Evolutionary conservation across 2,329 filamentous ascomycete species (phyloP), one percentile per base, ranked within the genome.

Genomic region (Huntiella abstrusa): DNA sequence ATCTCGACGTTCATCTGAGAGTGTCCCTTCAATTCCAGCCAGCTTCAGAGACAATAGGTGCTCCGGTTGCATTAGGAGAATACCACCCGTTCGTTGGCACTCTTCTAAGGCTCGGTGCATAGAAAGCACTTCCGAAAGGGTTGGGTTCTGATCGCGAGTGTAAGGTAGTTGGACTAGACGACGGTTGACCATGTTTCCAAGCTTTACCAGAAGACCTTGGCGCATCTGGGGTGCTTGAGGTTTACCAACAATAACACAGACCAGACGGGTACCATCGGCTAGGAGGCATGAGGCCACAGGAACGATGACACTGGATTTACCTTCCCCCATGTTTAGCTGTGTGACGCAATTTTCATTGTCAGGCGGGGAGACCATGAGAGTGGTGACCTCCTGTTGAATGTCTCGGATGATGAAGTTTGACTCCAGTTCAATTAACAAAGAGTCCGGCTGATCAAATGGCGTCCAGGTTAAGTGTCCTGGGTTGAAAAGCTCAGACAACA

Each of bases 281-380:
- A 80, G 55, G 0, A 62, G 58, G 0, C 69, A 59, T 0, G 71
- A 70, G 0, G 79, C 69, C 33, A 81, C 75, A 0, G 78, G 79
- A 0, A 79, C 65, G 41, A 86, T 82, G 1, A 82, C 71, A 0
- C 77, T 79, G 0, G 75, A 75, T 51, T 83, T 83, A 0, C 78
- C 79, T 54, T 80, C 70, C 0, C 79, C 79, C 77, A 83, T 83
- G 51, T 80, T 81, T 2, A 83, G 57, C 53, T 82, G 76, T 62
- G 81, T 68, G 0, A 77, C 68, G 0, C 65, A 56, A 51, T 77
- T 80, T 0, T 55, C 19, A 0, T 53, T 56, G 0, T 54, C 54
- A 0, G 55, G 52, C 0, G 67, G 66, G 0, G 53, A 43, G 2
- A 65, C 68, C 71, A 84, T 83, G 15, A 67, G 55, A 0, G 47